These are phyloP conservation scores for Chalciporus piperatus DNA, from an alignment of 768 basidiomycete species.

Conservation along the genomic window DNA sequence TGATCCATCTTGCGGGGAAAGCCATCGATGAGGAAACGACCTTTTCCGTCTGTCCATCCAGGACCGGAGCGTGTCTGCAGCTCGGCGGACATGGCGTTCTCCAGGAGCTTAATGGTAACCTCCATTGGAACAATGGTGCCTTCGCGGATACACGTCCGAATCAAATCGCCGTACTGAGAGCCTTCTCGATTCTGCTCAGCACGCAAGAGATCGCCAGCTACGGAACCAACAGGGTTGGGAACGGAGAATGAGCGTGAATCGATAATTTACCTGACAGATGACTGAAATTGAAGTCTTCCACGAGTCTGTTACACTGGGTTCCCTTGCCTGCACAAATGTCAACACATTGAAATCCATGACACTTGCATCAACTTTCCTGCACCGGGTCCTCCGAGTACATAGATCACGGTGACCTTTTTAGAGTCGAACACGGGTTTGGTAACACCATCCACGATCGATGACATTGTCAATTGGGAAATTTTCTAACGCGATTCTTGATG, in stretches of 20 bases:
- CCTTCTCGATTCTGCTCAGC: conserved; percentile 89
- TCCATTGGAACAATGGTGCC: conserved; percentile 96
- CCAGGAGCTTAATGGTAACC: conserved; percentile 91
- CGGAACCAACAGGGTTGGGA: conserved; percentile 1
- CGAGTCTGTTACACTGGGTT: conserved; percentile 86
- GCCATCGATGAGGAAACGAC: conserved; percentile 93
- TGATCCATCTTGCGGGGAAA: conserved; percentile 99
- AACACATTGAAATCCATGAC: conserved; percentile 6
- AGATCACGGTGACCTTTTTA: conserved; percentile 80
- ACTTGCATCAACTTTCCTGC: conserved; percentile 57
- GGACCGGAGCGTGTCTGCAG: conserved; percentile 44
- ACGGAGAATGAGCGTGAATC: conserved; percentile 3
- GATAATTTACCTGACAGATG: conserved; percentile 80
- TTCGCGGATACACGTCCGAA: conserved; percentile 84
- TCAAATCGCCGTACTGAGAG: conserved; percentile 79
- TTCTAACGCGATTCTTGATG: conserved; percentile 19
- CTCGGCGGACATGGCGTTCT: conserved; percentile 82
- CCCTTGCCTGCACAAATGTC: conserved; percentile 71
- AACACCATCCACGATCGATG: conserved; percentile 7
- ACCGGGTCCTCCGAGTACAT: conserved; percentile 95
- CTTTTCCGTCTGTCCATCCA: conserved; percentile 68
- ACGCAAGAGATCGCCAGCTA: conserved; percentile 96
- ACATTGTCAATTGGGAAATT: conserved; percentile 11
- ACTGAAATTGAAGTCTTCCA: conserved; percentile 80
- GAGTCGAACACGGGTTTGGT: conserved; percentile 53